These are phyloP conservation scores for Artemisia argyi DNA, from an alignment of 129 eudicot genomes.

Conservation along the genomic window DNA sequence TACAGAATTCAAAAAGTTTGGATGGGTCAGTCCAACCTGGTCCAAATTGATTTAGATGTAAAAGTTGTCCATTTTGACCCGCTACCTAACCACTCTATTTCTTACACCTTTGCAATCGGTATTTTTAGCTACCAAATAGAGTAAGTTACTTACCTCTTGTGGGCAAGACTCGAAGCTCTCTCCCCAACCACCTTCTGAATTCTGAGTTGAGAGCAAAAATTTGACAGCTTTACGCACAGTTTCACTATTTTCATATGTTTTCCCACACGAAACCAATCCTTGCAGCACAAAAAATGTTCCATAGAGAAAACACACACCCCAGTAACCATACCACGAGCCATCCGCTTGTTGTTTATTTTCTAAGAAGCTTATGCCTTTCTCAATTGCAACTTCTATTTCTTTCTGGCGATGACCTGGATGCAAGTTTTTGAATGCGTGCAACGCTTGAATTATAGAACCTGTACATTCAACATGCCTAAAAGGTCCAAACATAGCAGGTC, in stretches of 20 bases:
- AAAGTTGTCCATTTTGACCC: too few relatives aligned
- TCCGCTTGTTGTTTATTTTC: slow-evolving; percentile 27
- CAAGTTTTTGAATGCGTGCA: slow-evolving; percentile 19
- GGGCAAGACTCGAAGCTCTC: slow-evolving; percentile 39
- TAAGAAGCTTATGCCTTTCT: slow-evolving; percentile 28
- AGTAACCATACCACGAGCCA: slow-evolving; percentile 50
- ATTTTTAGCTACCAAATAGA: too few relatives aligned
- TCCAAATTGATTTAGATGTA: too few relatives aligned
- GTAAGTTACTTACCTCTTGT: slow-evolving; percentile 14
- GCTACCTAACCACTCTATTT: too few relatives aligned
- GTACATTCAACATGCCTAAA: slow-evolving; percentile 18
- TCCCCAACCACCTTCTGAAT: slow-evolving; percentile 62
- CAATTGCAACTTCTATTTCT: slow-evolving; percentile 32
- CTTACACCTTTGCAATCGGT: too few relatives aligned
- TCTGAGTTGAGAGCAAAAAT: slow-evolving; percentile 45
- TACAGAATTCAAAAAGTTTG: too few relatives aligned
- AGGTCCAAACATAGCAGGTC: too few relatives aligned
- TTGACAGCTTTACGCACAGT: slow-evolving; percentile 49
- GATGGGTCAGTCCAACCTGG: too few relatives aligned
- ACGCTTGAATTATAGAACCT: slow-evolving; percentile 19
- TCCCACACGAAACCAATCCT: slow-evolving; percentile 44
- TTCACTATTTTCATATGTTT: slow-evolving; percentile 49
- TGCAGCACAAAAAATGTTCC: slow-evolving; percentile 46
- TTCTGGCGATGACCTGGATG: slow-evolving; percentile 29
- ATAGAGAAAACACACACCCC: slow-evolving; percentile 68